Evolutionary conservation across 2,329 filamentous ascomycete genomes (phyloP).

Genomic region (Graphilbum sp.): DNA sequence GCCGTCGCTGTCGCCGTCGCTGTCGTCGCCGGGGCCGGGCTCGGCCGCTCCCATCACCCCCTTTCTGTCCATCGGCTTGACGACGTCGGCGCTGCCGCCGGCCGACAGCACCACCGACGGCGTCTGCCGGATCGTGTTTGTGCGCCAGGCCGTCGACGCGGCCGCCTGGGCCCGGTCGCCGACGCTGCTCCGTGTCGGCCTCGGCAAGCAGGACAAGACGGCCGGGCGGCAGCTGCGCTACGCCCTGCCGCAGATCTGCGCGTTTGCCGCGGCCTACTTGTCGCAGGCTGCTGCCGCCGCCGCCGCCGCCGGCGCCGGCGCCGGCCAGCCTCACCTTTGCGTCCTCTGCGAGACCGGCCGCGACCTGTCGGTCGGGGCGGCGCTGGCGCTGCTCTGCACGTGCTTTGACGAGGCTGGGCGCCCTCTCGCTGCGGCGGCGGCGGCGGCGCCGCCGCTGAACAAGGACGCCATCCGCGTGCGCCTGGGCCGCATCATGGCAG

Average conservation of each 20-base stretch:
- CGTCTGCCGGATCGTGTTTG: conserved; percentile 20
- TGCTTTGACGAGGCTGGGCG: conserved; percentile 40
- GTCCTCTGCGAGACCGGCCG: conserved; percentile 62
- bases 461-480: conserved; percentile 65
- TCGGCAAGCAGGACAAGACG: conserved; percentile 51
- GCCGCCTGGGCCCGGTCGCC: conserved; percentile 23
- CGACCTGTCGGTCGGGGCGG: conserved; percentile 64
- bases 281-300: not conserved
- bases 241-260: conserved; percentile 46
- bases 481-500: conserved; percentile 68
- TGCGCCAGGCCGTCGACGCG: conserved; percentile 24
- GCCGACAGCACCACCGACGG: not conserved
- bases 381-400: conserved; percentile 60
- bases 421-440: conserved; percentile 1
- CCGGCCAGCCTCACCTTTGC: conserved; percentile 23
- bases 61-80: not conserved
- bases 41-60: no score
- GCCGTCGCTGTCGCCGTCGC: not conserved
- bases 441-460: conserved; percentile 26
- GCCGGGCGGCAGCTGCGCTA: conserved; percentile 71
- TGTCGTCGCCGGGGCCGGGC: no score
- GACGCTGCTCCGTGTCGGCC: conserved; percentile 37
- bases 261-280: conserved; percentile 32
- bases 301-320: no score
- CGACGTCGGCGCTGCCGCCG: not conserved